A percentile compares a stretch with the other conserved stretches of the same genome.
Evolutionary conservation across 208 protist genomes (phyloP).

Genomic region (Trichomonas gallinae): DNA sequence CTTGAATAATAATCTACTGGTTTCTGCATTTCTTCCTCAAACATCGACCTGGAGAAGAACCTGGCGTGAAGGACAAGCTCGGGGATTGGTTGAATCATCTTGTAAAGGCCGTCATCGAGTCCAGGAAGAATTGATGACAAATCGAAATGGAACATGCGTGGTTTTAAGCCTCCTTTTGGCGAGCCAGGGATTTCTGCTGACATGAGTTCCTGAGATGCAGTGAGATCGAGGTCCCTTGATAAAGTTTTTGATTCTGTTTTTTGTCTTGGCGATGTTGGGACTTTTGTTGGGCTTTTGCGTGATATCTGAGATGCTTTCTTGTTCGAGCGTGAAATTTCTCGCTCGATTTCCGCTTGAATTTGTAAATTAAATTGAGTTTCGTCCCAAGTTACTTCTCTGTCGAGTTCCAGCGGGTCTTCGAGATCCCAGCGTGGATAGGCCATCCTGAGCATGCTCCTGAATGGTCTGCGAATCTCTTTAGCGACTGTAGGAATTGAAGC

Average conservation of each 20-base stretch:
- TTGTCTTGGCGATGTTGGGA: neutral
- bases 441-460: neutral
- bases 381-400: neutral
- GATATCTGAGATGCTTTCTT: neutral
- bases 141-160: neutral
- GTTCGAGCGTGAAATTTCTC: neutral
- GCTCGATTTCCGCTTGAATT: neutral
- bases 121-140: neutral
- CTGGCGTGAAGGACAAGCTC: neutral
- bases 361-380: neutral
- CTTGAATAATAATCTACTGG: neutral
- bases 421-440: neutral
- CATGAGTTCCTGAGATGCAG: neutral
- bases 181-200: neutral
- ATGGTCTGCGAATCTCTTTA: neutral
- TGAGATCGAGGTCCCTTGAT: neutral
- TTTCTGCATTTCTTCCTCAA: neutral
- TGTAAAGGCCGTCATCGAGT: neutral
- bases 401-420: neutral
- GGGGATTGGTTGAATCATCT: neutral
- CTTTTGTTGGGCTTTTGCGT: neutral
- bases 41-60: neutral
- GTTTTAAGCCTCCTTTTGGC: neutral
- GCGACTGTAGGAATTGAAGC: neutral
- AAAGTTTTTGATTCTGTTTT: neutral